Evolutionary conservation across 2,329 filamentous ascomycete genomes (phyloP), one percentile per base, ranked within the genome.

Genomic region (Penicillium sp.): DNA sequence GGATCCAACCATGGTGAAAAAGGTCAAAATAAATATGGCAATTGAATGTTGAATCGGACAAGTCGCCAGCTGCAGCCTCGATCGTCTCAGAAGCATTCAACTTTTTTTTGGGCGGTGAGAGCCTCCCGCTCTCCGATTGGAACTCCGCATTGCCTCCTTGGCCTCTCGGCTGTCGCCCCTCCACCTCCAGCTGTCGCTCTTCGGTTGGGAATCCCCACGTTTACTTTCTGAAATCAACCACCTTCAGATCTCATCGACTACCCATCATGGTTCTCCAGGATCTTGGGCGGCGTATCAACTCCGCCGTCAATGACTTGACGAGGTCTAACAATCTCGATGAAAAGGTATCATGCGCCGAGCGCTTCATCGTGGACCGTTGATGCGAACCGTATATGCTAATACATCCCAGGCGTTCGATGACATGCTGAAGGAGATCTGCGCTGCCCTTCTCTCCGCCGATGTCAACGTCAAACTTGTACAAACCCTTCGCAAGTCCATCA

Each of bases 361-460:
- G 9, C 38, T 45, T 39, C 42, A 46, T 9, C 13, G 37, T 39
- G 51, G 43, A 33, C 34, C 5, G 3, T 33, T 18, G 32, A 11
- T 32, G 29, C 11, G 37, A 40, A 29, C 7, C 25, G 35, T 43
- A 24, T 32, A 43, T 43, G 38, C 50, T 60, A 47, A 48, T 50
- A 8, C 43, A 12, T 9, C 40, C 44, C 39, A 93, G 88, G 90
- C 90, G 37, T 97, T 98, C 69, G 93, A 98, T 76, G 80, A 81
- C 62, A 98, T 98, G 93, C 81, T 98, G 69, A 97, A 97, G 75
- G 90, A 97, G 73, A 97, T 98, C 64, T 95, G 90, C 69, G 83
- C 90, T 57, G 93, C 93, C 53, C 86, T 98, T 18, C 82, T 97
- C 65, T 90, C 95, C 77, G 89, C 93, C 71, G 93, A 98, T 64